Evolutionary conservation across 2,329 filamentous ascomycete species (phyloP).

Genomic region (Ophiosphaerella korrae): DNA sequence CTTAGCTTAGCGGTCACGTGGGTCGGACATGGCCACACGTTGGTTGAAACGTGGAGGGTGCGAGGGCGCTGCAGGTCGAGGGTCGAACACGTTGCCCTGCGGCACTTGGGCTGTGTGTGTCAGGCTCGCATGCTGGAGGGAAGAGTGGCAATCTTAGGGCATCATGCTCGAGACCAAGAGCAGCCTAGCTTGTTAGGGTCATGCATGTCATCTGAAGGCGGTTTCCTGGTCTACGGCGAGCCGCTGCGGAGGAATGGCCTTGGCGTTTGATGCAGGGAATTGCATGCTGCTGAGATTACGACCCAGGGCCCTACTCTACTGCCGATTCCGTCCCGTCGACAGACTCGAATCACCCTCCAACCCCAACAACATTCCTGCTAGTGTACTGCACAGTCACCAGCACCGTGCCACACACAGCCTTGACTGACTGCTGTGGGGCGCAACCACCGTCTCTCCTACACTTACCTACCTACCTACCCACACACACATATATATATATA

Average conservation of each 20-base stretch:
- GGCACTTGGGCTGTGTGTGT: too few species aligned
- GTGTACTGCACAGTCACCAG: not conserved
- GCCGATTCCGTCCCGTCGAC: slow-evolving; percentile 14
- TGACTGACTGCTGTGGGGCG: slow-evolving; percentile 9
- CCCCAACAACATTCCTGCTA: not conserved
- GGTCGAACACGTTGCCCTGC: too few species aligned
- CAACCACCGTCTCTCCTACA: slow-evolving; percentile 13
- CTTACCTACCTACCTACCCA: slow-evolving; percentile 13
- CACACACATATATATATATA: slow-evolving; percentile 1
- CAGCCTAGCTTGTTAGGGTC: not conserved
- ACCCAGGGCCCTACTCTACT: slow-evolving; percentile 19
- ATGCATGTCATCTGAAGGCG: slow-evolving; percentile 6
- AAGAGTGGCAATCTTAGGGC: too few species aligned
- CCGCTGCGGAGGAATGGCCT: slow-evolving; percentile 11
- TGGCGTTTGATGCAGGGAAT: slow-evolving; percentile 23
- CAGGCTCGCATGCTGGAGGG: too few species aligned
- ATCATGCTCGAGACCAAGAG: too few species aligned
- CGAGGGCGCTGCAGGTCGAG: too few species aligned
- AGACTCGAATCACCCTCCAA: not conserved
- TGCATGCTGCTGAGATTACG: slow-evolving; percentile 4
- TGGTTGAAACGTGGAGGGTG: too few species aligned
- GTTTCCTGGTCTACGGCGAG: slow-evolving; percentile 26
- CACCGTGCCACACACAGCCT: slow-evolving; percentile 12
- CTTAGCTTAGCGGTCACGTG: too few species aligned
- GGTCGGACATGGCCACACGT: too few species aligned